Conservation (phyloP, 768 basidiomycete genomes). For the Xerocomellus amylosporus region DNA sequence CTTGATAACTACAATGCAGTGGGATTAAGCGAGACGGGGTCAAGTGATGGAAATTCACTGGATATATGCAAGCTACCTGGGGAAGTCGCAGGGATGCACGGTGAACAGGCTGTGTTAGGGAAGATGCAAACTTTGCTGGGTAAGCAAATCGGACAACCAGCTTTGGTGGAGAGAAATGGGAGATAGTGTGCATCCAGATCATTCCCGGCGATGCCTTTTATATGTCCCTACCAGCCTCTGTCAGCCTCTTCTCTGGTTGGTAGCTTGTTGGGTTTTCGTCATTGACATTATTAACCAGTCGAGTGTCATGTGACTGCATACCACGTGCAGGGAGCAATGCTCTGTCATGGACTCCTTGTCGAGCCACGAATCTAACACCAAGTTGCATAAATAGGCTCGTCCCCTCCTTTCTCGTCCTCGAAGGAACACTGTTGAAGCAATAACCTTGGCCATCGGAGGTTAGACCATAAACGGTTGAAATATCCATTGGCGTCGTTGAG, state of each 20-base stretch:
- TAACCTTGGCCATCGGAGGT: background rate
- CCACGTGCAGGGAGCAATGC: constrained; percentile 9
- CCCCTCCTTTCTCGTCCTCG: background rate
- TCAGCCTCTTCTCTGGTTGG: constrained; percentile 10
- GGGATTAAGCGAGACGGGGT: background rate
- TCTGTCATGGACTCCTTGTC: too few relatives aligned
- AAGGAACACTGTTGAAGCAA: too few relatives aligned
- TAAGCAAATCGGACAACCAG: constrained; percentile 8
- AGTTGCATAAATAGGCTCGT: background rate
- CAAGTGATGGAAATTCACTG: constrained; percentile 1
- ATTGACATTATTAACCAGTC: background rate
- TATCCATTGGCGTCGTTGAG: background rate
- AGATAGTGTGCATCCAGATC: background rate
- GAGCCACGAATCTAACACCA: too few relatives aligned
- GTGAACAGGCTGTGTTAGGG: background rate
- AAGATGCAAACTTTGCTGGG: constrained; percentile 14
- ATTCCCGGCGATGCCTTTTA: constrained; percentile 19
- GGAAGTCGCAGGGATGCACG: constrained; percentile 21
- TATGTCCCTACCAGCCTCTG: constrained; percentile 7
- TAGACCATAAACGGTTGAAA: background rate
- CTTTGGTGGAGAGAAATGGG: constrained; percentile 7
- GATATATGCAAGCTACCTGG: constrained; percentile 21
- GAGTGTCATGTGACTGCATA: constrained; percentile 9
- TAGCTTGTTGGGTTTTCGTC: background rate
- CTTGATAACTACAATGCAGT: constrained; percentile 41